phyloP scores from a whole-genome alignment of 2,329 filamentous ascomycete species.

The Malbranchea cinnamomea region DNA sequence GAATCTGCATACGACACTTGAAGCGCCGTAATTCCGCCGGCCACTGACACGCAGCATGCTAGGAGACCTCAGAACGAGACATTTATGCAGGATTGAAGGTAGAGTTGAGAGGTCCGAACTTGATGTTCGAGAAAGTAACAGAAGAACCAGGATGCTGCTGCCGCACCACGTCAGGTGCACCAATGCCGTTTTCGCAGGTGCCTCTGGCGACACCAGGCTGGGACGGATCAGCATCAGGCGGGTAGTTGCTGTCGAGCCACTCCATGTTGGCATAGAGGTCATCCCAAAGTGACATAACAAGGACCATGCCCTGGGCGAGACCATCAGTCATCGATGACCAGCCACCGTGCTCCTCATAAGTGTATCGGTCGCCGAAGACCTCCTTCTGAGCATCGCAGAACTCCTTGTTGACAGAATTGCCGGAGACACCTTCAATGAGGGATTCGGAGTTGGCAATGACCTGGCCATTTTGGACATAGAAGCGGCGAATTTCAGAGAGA shows the following conservation, averaged over 20 bases:
- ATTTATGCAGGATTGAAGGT: constrained; percentile 25
- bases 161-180: constrained; percentile 38
- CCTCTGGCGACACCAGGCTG: constrained; percentile 39
- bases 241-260: constrained; percentile 58
- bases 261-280: constrained; percentile 56
- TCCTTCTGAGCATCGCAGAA: constrained; percentile 45
- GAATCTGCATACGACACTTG: too few species aligned
- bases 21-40: too few species aligned
- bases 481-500: constrained; percentile 46
- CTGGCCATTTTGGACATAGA: constrained; percentile 49
- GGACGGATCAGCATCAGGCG: constrained; percentile 29
- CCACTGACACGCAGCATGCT: too few species aligned
- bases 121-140: constrained; percentile 46
- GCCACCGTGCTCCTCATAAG: constrained; percentile 42
- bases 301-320: constrained; percentile 44
- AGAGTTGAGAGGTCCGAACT: constrained; percentile 41
- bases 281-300: constrained; percentile 48
- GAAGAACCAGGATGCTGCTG: constrained; percentile 30
- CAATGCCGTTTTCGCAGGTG: constrained; percentile 37
- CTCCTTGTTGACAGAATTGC: constrained; percentile 40
- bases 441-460: constrained; percentile 42
- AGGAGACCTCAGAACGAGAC: too few species aligned
- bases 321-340: constrained; percentile 40
- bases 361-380: constrained; percentile 39
- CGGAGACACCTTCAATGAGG: constrained; percentile 31